These are phyloP conservation scores for Pseudogymnoascus sp. DNA, from an alignment of 2,329 filamentous ascomycete genomes.

Conservation along the genomic window DNA sequence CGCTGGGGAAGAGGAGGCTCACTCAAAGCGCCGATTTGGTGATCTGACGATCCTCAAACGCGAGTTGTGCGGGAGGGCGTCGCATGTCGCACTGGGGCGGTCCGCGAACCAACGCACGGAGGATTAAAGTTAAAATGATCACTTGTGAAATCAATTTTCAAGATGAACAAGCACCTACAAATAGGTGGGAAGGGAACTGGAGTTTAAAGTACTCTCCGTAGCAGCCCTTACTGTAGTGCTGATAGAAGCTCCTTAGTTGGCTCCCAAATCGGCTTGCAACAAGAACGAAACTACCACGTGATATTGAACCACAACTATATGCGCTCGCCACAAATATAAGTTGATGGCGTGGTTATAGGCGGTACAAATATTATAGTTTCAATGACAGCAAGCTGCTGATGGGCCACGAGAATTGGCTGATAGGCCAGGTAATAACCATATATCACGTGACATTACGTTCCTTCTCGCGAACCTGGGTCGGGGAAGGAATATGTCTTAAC, in stretches of 20 bases:
- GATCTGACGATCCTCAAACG: slow-evolving; percentile 6
- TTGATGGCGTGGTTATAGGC: not conserved
- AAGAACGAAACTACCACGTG: not conserved
- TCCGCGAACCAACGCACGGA: not conserved
- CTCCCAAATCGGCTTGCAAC: not conserved
- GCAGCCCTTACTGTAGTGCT: not conserved
- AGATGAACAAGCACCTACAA: not conserved
- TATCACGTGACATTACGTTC: not conserved
- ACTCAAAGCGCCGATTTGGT: not conserved
- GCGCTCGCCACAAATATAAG: not conserved
- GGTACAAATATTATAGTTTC: not conserved
- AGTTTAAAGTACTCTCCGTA: not conserved
- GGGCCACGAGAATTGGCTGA: not conserved
- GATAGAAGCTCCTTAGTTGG: not conserved
- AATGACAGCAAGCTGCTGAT: not conserved
- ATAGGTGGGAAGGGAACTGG: not conserved
- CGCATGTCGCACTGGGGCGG: not conserved
- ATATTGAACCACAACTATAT: not conserved
- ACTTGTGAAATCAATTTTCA: not conserved
- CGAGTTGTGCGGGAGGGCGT: not conserved
- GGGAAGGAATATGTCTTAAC: not conserved
- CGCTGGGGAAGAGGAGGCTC: not conserved
- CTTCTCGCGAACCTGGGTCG: not conserved
- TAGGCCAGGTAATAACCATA: not conserved
- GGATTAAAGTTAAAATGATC: not conserved